Base-by-base conservation (phyloP, 2,329 filamentous ascomycete species). In the Pseudocercospora macadamiae region DNA sequence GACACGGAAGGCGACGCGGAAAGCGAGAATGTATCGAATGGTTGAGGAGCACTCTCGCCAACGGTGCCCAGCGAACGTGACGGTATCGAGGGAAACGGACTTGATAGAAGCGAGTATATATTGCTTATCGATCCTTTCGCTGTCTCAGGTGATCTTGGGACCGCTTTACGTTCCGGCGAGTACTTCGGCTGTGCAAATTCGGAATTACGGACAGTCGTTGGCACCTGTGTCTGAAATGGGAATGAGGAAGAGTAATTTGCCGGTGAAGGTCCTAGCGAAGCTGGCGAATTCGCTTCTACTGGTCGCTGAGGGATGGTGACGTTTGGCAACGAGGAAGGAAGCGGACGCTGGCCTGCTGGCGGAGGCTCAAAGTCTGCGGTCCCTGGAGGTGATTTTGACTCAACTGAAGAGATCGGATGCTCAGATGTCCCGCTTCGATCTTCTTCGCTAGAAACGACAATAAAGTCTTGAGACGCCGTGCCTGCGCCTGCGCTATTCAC, bases 1-100 rank as follows among this genome's bases (percentile, higher is more conserved):
- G 48, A 25, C 14, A 26, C 37, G 37, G 55, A 54, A 16, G 62
- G n/a, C n/a, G n/a, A 32, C 12, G 12, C 28, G 12, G 28, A 32
- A 7, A 32, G 53, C 14, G 60, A 59, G 26, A 52, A 58, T 19
- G 57, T 62, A 23, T 47, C 55, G 34, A 55, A 62, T 14, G 12
- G 44, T 39, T 28, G 51, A 26, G 67, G 67, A 19, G 68, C 68
- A 45, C 69, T 72, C 32, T 65, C 66, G 6, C 70, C 70, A 34
- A 72, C 25, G 3, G 57, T 59, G 6, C 60, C 55, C 7, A 66
- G 53, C 9, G 61, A 55, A 8, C 66, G 57, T 0, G 61, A 57
- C 9, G 71, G 68, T 3, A 69, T 16, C 2, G 68, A 62, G 32
- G 64, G 62, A 2, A 71, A 54, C 12, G 67, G 57, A 25, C 62